Percentiles rank a stretch among this genome's conserved stretches.
Evolutionary conservation across 148 eudicot genomes (phyloP).

Genomic region (Vaccinium corymbosum): DNA sequence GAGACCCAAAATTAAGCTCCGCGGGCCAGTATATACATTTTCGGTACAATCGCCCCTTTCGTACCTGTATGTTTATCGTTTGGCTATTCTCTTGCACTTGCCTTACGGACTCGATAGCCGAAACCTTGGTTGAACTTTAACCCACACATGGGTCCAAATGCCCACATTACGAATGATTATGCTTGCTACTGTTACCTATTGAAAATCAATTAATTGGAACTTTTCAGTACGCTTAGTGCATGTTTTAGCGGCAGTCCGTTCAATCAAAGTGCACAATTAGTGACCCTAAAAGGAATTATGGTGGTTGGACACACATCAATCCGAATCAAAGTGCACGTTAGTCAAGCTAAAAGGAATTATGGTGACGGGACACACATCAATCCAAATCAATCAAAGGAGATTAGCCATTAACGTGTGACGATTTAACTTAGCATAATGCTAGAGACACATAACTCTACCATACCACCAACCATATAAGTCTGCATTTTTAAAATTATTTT

Average conservation of each 20-base stretch:
- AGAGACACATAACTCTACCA: too few species aligned
- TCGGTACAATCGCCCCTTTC: too few species aligned
- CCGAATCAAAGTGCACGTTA: background rate
- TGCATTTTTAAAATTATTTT: too few species aligned
- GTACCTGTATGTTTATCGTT: too few species aligned
- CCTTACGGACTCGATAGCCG: too few species aligned
- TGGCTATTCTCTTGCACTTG: too few species aligned
- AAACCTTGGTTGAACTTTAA: background rate
- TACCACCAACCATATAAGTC: too few species aligned
- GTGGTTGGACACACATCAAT: background rate
- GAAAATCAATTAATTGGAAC: background rate
- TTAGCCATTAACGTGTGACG: background rate
- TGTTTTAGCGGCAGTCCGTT: background rate
- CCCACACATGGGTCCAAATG: background rate
- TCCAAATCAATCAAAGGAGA: background rate
- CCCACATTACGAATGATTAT: background rate
- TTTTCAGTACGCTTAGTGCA: background rate
- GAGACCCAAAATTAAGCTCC: too few species aligned
- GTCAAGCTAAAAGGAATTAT: background rate
- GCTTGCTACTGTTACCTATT: background rate
- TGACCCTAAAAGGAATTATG: background rate
- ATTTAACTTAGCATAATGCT: background rate
- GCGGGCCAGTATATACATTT: too few species aligned
- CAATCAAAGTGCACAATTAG: background rate
- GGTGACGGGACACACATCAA: background rate